Evolutionary conservation across 768 basidiomycete genomes (phyloP).

Genomic region (Lactarius hengduanensis): DNA sequence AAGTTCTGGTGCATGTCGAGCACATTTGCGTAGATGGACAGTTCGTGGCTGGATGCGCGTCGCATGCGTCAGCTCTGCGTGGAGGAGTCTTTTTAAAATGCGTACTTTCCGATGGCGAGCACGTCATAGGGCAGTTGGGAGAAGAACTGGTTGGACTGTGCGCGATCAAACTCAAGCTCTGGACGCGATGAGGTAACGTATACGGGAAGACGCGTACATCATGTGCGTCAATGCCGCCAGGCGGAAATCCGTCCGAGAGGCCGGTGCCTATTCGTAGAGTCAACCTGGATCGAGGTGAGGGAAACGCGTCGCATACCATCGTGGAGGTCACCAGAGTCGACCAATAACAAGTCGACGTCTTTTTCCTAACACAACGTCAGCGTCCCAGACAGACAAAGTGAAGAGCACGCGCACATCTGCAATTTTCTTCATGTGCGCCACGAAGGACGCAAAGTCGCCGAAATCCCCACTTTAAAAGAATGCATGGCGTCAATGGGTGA

Average conservation of each 20-base stretch:
- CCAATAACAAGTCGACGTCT: conserved; percentile 78
- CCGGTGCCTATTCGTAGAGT: conserved; percentile 55
- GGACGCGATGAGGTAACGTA: not conserved
- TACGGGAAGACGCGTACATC: conserved; percentile 45
- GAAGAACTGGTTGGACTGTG: conserved; percentile 73
- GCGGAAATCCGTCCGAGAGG: conserved; percentile 69
- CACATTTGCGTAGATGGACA: conserved; percentile 68
- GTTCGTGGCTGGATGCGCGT: conserved; percentile 59
- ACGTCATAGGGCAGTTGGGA: conserved; percentile 75
- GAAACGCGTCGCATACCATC: conserved; percentile 45
- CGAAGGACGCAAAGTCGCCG: conserved; percentile 89
- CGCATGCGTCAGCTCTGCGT: conserved; percentile 1
- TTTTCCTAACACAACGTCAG: conserved; percentile 40
- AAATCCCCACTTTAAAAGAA: conserved; percentile 48
- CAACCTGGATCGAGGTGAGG: conserved; percentile 16
- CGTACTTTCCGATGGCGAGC: conserved; percentile 81
- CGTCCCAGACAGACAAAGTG: not conserved
- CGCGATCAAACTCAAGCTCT: conserved; percentile 7
- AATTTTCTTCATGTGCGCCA: conserved; percentile 73
- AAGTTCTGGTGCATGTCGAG: conserved; percentile 75
- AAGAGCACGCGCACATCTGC: conserved; percentile 47
- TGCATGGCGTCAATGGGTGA: not conserved
- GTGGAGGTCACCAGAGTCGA: conserved; percentile 80
- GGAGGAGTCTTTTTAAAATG: conserved; percentile 4
- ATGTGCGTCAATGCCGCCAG: conserved; percentile 69